phyloP scores from a whole-genome alignment of 129 eudicot species.

The Arctium minus region DNA sequence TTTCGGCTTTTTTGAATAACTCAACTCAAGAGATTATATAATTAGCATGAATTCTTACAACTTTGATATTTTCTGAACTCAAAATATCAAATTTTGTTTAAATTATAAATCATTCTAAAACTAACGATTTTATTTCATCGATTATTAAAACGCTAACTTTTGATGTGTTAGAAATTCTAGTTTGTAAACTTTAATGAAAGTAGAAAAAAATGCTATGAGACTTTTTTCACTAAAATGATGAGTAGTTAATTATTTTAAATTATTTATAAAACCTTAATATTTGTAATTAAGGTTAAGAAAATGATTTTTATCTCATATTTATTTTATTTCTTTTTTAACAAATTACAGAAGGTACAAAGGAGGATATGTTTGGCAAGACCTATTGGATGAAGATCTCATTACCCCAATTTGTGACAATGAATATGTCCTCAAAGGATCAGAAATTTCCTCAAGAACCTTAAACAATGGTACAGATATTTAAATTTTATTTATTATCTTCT shows the following conservation, averaged over 20 bases:
- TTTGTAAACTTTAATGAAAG: not conserved
- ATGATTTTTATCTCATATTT: not conserved
- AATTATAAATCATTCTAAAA: no score
- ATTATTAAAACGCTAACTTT: not conserved
- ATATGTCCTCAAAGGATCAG: constrained; percentile 84
- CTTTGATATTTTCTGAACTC: not conserved
- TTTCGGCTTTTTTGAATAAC: not conserved
- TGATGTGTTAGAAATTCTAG: not conserved
- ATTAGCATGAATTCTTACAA: not conserved
- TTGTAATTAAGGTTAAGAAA: not conserved
- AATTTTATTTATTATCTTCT: not conserved
- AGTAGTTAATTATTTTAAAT: no score
- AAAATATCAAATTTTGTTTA: no score
- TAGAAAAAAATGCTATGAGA: not conserved
- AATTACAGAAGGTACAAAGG: constrained; percentile 59
- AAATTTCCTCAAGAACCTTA: constrained; percentile 37
- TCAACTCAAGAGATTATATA: not conserved
- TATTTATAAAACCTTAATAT: not conserved
- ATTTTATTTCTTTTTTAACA: not conserved
- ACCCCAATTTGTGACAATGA: constrained; percentile 82
- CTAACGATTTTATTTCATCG: not conserved
- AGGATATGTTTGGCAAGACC: constrained; percentile 85
- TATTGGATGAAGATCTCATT: constrained; percentile 75
- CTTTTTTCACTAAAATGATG: not conserved
- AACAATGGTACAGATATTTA: constrained; percentile 26